Evolutionary conservation across 768 basidiomycete genomes (phyloP).

Genomic region (Lentinus brumalis): DNA sequence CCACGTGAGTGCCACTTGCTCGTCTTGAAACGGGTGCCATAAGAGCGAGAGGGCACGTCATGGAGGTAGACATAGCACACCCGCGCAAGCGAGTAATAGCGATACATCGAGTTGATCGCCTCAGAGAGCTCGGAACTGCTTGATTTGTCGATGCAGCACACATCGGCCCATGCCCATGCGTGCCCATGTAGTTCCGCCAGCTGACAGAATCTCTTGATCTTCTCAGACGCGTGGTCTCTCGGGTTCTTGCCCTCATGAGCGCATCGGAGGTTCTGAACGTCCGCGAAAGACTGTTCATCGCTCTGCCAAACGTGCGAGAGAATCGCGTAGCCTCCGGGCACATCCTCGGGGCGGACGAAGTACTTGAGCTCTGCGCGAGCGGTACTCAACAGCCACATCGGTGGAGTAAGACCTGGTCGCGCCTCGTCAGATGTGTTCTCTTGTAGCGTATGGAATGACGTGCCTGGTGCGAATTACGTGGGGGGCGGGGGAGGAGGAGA

Average conservation of each 20-base stretch:
- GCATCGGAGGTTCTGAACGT: not conserved
- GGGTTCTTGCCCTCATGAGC: not conserved
- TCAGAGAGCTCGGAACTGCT: too few relatives aligned
- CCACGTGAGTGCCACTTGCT: not conserved
- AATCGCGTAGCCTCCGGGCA: not conserved
- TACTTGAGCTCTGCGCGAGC: too few relatives aligned
- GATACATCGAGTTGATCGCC: too few relatives aligned
- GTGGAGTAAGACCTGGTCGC: too few relatives aligned
- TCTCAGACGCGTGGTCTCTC: not conserved
- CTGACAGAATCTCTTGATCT: not conserved
- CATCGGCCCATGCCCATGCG: not conserved
- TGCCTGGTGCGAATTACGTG: too few relatives aligned
- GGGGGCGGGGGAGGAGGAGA: too few relatives aligned
- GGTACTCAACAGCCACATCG: too few relatives aligned
- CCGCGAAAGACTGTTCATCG: not conserved
- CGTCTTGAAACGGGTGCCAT: too few relatives aligned
- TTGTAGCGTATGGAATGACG: too few relatives aligned
- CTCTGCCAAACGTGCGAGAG: not conserved
- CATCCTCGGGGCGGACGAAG: too few relatives aligned
- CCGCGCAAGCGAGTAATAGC: not conserved
- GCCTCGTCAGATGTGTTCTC: too few relatives aligned
- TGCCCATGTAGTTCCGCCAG: not conserved
- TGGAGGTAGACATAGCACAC: constrained; percentile 1
- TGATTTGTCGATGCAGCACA: not conserved
- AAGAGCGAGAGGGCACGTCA: not conserved